Base-by-base conservation (phyloP, 2,329 filamentous ascomycete species). In the Anthostomella pinea region DNA sequence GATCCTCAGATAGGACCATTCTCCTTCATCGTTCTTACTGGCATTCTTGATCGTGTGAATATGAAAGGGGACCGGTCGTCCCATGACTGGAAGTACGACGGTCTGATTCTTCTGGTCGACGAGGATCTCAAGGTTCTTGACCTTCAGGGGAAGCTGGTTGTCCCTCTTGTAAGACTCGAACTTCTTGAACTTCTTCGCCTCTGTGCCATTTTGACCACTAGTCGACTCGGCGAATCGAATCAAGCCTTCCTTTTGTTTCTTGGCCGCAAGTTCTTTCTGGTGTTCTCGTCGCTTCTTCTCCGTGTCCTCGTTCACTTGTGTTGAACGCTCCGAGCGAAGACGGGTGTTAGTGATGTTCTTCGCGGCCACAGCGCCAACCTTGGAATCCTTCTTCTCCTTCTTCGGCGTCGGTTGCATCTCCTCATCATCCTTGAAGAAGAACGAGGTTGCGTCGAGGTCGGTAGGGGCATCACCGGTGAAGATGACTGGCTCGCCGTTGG, bases 91-190 rank as follows among this genome's bases (percentile, higher is more conserved):
- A 27, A 98, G 77, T 34, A 98, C 84, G 39, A 98, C 80, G 0
- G 91, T 96, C 38, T 79, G 79, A 54, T 88, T 93, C 70, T 95
- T 97, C 51, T 79, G 75, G 58, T 98, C 93, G 10, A 97, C 88
- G 15, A 95, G 77, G 44, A 98, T 88, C 45, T 87, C 83, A 38
- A 97, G 72, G 53, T 95, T 91, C 60, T 85, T 85, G 49, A 95
- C 81, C 56, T 81, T 83, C 10, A 76, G 59, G 2, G 93, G 93
- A 35, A 98, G 81, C 63, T 97, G 91, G 53, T 94, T 95, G 62
- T 97, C 93, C 43, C 91, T 81, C 72, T 97, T 98, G 70, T 98
- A 98, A 0, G 93, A 98, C 64, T 98, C 93, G 58, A 97, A 98
- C 38, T 89, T 87, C 71, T 97, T 97, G 73, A 98, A 97, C 67